Evolutionary conservation across 768 basidiomycete genomes (phyloP), one percentile per base, ranked within the genome.

Genomic region (Postia placenta): DNA sequence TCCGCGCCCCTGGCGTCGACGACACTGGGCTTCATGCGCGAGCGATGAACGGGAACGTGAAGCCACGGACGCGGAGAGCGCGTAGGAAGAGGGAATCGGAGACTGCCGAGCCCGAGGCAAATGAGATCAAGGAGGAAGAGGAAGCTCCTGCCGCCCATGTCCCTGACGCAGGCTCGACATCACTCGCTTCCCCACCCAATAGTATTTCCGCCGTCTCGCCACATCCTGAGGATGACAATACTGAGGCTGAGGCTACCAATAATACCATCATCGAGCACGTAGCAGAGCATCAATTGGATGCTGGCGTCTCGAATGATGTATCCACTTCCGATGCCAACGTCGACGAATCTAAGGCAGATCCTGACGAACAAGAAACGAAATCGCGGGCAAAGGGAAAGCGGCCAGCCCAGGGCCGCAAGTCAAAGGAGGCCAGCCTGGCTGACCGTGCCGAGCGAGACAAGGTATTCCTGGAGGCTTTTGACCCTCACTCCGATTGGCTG

Each of bases 401-500:
- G 38, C 55, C 59, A n/a, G 44, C 52, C 3, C 68, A 67, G 51
- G 67, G 69, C 7, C 71, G 69, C n/a, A 67, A 69, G 52, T 71
- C 63, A 24, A 65, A 67, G 43, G 71, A 73, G 50, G 78, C 81
- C 11, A 72, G 69, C 50, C 69, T 78, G 6, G 79, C 79, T 3
- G 67, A 68, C 35, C 72, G 71, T 20, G 68, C 69, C 2, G 67
- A 67, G 17, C 69, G 69, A 22, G 70, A 80, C 36, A 65, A 68
- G 14, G 64, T 64, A 0, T 96, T 92, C 62, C 69, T 92, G 23
- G 70, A 83, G 38, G 69, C 69, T 0, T 95, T 94, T 59, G 79
- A 87, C 46, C 87, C 88, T 0, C 71, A 74, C 36, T 69, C 70
- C 6, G 81, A 84, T 50, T 96, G 92, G 92, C 67, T 95, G 5